phyloP scores from a whole-genome alignment of 768 basidiomycete species.

The Floccularia luteovirens region DNA sequence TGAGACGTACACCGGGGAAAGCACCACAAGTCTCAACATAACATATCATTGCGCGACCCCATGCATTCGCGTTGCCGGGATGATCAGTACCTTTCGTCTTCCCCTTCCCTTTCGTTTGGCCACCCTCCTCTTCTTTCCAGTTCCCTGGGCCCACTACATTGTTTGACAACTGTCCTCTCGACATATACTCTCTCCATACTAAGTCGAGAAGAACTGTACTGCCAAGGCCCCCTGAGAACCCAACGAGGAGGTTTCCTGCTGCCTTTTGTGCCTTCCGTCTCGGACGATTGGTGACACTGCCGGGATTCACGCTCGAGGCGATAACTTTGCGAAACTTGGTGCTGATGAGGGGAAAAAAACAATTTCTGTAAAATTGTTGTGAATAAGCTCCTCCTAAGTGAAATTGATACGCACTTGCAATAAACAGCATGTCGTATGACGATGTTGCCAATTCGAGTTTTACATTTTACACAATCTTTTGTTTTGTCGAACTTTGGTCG shows the following conservation, averaged over 20 bases:
- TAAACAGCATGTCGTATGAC: slow-evolving; percentile 78
- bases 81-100: slow-evolving; percentile 54
- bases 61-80: slow-evolving; percentile 53
- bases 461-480: slow-evolving; percentile 69
- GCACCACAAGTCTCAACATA: slow-evolving; percentile 66
- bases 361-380: slow-evolving; percentile 19
- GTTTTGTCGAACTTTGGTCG: slow-evolving; percentile 63
- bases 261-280: slow-evolving; percentile 58
- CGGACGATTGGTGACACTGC: slow-evolving; percentile 43
- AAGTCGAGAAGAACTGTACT: slow-evolving; percentile 70
- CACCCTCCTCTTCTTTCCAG: slow-evolving; percentile 9
- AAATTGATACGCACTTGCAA: slow-evolving; percentile 54
- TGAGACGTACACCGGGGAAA: slow-evolving; percentile 50
- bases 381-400: slow-evolving; percentile 1
- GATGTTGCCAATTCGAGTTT: slow-evolving; percentile 52
- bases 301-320: slow-evolving; percentile 60
- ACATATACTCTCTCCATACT: not conserved
- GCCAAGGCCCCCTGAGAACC: slow-evolving; percentile 73
- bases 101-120: slow-evolving; percentile 12
- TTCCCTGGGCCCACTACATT: slow-evolving; percentile 5
- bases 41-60: slow-evolving; percentile 56
- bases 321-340: slow-evolving; percentile 59
- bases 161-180: not conserved
- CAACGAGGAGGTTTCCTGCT: slow-evolving; percentile 59
- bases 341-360: slow-evolving; percentile 57